Conservation (phyloP, 441 rosid species). For the Gossypium trilobum region DNA sequence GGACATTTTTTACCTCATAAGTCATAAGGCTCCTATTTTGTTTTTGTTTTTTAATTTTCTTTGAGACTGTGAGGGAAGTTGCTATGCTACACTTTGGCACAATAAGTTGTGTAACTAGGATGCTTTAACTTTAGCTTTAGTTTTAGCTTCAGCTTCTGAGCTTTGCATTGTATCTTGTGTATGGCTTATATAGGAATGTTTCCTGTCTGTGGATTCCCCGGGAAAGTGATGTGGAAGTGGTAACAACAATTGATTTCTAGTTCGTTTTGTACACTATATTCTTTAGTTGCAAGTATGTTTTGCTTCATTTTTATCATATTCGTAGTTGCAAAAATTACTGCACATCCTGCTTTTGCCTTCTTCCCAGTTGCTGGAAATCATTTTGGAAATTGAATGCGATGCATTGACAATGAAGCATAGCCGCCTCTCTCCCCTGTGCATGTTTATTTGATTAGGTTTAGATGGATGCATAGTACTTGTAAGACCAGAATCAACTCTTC, state of each 20-base stretch:
- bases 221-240: background rate
- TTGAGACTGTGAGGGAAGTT: background rate
- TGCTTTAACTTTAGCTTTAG: background rate
- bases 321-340: background rate
- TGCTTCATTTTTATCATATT: background rate
- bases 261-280: conserved; percentile 6
- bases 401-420: too few relatives aligned
- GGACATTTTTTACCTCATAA: conserved; percentile 76
- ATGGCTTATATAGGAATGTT: background rate
- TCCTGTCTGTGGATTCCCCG: background rate
- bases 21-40: conserved; percentile 26
- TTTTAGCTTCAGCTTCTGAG: background rate
- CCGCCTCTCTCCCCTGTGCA: background rate
- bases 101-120: background rate
- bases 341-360: background rate
- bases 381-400: background rate
- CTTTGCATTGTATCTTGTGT: background rate
- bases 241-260: background rate
- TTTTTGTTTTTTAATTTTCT: background rate
- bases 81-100: background rate
- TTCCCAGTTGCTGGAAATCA: background rate
- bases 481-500: background rate
- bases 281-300: background rate
- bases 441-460: background rate
- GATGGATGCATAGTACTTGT: background rate